phyloP scores from a whole-genome alignment of 2,329 filamentous ascomycete species.

The Fusarium keratoplasticum region DNA sequence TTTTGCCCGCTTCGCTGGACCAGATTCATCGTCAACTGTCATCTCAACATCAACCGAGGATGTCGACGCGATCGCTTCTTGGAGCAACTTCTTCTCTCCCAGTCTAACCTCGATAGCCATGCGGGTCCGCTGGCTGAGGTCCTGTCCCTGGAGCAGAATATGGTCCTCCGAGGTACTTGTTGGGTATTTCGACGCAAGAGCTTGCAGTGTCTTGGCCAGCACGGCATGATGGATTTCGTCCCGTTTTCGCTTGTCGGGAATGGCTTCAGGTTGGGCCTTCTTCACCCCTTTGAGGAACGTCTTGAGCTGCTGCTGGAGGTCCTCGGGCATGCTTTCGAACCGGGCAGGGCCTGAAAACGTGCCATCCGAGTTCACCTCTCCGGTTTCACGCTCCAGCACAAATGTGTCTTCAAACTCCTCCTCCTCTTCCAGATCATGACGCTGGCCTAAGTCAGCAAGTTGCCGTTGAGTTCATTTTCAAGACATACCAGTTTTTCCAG shows the following conservation, averaged over 20 bases:
- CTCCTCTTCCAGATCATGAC: conserved; percentile 67
- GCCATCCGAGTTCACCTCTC: conserved; percentile 64
- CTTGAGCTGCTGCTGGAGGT: conserved; percentile 65
- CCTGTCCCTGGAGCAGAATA: conserved; percentile 47
- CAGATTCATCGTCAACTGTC: conserved; percentile 39
- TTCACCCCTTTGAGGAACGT: conserved; percentile 61
- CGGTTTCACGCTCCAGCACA: conserved; percentile 69
- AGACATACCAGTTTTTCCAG: conserved; percentile 57
- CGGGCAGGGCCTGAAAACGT: conserved; percentile 52
- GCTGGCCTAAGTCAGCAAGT: conserved; percentile 47
- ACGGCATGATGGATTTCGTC: conserved; percentile 59
- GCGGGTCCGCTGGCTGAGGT: conserved; percentile 52
- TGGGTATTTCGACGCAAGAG: conserved; percentile 55
- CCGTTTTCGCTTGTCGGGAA: conserved; percentile 62
- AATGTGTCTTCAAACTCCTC: conserved; percentile 81
- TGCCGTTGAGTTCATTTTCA: not conserved
- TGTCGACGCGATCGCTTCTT: conserved; percentile 59
- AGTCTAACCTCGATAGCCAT: conserved; percentile 77
- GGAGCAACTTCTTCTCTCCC: conserved; percentile 77
- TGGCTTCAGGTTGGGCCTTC: conserved; percentile 55
- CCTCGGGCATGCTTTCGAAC: conserved; percentile 59
- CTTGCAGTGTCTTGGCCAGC: conserved; percentile 53
- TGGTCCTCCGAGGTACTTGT: conserved; percentile 57
- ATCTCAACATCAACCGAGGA: conserved; percentile 45
- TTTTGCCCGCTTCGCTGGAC: conserved; percentile 48